These are phyloP conservation scores for Aspergillus funiculosus DNA, from an alignment of 495 filamentous ascomycete genomes.

Conservation along the genomic window DNA sequence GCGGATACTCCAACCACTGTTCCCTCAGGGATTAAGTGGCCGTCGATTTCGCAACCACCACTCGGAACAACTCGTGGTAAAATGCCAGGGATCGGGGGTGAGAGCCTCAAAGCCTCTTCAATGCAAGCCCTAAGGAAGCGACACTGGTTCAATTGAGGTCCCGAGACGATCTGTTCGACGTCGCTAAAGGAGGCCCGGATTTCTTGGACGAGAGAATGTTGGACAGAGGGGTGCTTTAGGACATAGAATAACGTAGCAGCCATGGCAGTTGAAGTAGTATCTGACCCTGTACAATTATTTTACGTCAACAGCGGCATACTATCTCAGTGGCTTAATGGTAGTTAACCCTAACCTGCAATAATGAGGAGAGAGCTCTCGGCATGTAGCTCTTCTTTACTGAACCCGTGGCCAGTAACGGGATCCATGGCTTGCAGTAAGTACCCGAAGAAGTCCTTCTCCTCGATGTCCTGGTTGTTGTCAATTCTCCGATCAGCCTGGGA, in stretches of 20 bases:
- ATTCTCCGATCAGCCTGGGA: slow-evolving; percentile 36
- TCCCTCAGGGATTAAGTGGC: too few species aligned
- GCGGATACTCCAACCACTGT: too few species aligned
- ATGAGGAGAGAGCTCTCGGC: slow-evolving; percentile 51
- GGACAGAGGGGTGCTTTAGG: slow-evolving; percentile 46
- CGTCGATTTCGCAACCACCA: too few species aligned
- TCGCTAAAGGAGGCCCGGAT: slow-evolving; percentile 41
- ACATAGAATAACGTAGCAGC: slow-evolving; percentile 63
- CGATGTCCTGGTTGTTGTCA: slow-evolving; percentile 30
- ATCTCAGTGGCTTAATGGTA: background rate
- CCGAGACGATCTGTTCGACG: slow-evolving; percentile 43
- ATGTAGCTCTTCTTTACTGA: slow-evolving; percentile 52
- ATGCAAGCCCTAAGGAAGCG: slow-evolving; percentile 56
- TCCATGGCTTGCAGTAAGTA: slow-evolving; percentile 54
- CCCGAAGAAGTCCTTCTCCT: slow-evolving; percentile 54
- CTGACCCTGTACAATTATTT: slow-evolving; percentile 43
- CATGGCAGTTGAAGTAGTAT: slow-evolving; percentile 62
- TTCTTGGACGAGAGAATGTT: slow-evolving; percentile 33
- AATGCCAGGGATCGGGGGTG: slow-evolving; percentile 57
- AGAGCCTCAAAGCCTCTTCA: slow-evolving; percentile 60
- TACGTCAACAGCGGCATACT: slow-evolving; percentile 32
- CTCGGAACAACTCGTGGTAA: too few species aligned
- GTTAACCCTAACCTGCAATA: slow-evolving; percentile 18
- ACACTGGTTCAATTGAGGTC: slow-evolving; percentile 43
- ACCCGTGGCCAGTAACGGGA: slow-evolving; percentile 52